Evolutionary conservation across 345 rosid species (phyloP).

Genomic region (Lagerstroemia speciosa): DNA sequence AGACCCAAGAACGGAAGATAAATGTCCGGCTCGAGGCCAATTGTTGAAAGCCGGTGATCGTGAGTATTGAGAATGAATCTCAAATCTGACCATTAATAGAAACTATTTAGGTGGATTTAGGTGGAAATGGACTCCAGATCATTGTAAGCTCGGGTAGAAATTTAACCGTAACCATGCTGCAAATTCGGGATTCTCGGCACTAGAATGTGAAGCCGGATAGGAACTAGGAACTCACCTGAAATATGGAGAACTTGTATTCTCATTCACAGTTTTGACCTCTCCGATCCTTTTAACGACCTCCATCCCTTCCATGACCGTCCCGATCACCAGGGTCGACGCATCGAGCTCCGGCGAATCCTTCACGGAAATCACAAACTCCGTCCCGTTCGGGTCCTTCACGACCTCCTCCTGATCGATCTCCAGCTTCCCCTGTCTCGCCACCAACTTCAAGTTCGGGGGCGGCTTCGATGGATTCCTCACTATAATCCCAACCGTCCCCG

Average conservation of each 20-base stretch:
- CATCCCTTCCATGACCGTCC: constrained; percentile 71
- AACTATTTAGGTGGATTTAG: too few relatives aligned
- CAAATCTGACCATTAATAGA: too few relatives aligned
- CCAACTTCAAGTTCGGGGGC: constrained; percentile 74
- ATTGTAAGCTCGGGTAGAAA: too few relatives aligned
- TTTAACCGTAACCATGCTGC: not conserved
- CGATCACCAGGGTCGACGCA: constrained; percentile 63
- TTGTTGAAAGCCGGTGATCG: too few relatives aligned
- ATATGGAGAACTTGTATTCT: constrained; percentile 75
- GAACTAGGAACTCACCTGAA: constrained; percentile 48
- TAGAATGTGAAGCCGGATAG: not conserved
- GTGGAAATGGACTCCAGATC: too few relatives aligned
- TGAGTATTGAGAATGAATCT: too few relatives aligned
- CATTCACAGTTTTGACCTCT: constrained; percentile 65
- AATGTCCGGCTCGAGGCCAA: too few relatives aligned
- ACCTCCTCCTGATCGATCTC: constrained; percentile 59
- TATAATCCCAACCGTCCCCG: constrained; percentile 61
- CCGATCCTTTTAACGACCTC: constrained; percentile 58
- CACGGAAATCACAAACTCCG: constrained; percentile 63
- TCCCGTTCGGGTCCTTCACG: constrained; percentile 57
- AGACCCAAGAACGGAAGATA: too few relatives aligned
- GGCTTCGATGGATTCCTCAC: constrained; percentile 74
- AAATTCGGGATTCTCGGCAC: not conserved
- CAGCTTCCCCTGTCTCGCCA: constrained; percentile 66
- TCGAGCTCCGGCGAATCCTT: constrained; percentile 78